Evolutionary conservation across 495 filamentous ascomycete genomes (phyloP).

Genomic region (Darksidea phi): DNA sequence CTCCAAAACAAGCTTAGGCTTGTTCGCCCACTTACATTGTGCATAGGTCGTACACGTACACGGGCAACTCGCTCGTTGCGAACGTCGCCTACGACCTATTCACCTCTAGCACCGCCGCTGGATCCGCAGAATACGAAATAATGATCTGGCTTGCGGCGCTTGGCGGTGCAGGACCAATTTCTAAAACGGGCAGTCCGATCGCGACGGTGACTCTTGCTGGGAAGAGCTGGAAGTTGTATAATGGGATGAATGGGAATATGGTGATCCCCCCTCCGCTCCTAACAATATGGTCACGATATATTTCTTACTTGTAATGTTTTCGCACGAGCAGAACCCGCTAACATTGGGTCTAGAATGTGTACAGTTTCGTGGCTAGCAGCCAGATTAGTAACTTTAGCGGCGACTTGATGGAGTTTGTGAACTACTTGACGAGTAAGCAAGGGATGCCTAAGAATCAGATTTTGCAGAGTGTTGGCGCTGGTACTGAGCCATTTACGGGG

Average conservation of each 20-base stretch:
- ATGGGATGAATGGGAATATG: conserved; percentile 56
- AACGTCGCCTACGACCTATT: conserved; percentile 69
- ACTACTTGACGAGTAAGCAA: conserved; percentile 54
- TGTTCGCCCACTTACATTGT: no score
- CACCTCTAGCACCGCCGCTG: conserved; percentile 49
- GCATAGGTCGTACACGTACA: conserved; percentile 30
- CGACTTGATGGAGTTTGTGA: conserved; percentile 58
- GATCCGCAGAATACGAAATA: conserved; percentile 59
- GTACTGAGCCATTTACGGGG: conserved; percentile 53
- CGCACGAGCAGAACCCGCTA: no score
- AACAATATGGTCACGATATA: no score
- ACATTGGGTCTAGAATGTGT: no score
- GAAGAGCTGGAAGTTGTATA: conserved; percentile 54
- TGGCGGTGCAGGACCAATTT: conserved; percentile 64
- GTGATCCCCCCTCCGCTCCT: conserved; percentile 58
- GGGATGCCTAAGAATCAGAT: conserved; percentile 54
- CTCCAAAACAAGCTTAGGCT: no score
- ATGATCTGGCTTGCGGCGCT: conserved; percentile 69
- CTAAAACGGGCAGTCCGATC: conserved; percentile 54
- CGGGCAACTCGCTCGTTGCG: conserved; percentile 54
- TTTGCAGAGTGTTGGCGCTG: conserved; percentile 55
- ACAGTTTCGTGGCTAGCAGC: conserved; percentile 32
- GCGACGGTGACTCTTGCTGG: conserved; percentile 55
- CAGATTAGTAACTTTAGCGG: conserved; percentile 53
- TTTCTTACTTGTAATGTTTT: no score